phyloP scores from a whole-genome alignment of 257 asterid species.

The Solanum sejunctum region DNA sequence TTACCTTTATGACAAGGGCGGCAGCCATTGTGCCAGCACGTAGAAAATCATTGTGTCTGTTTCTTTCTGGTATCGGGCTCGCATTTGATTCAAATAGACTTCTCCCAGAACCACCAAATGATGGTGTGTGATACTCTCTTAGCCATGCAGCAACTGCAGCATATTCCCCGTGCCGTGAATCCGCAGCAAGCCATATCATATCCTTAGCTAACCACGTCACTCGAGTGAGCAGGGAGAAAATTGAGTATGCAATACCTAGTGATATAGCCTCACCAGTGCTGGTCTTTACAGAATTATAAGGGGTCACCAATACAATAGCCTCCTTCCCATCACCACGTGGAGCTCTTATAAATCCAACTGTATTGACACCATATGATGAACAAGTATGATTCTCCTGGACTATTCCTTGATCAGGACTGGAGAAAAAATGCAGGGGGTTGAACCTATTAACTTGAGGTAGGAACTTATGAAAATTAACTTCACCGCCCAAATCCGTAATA shows the following conservation, averaged over 20 bases:
- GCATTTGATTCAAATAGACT: constrained; percentile 5
- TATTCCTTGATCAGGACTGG: constrained; percentile 49
- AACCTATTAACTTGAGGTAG: constrained; percentile 38
- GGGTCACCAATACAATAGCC: constrained; percentile 88
- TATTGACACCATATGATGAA: constrained; percentile 57
- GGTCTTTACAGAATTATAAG: constrained; percentile 61
- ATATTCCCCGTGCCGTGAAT: constrained; percentile 82
- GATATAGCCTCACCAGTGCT: constrained; percentile 70
- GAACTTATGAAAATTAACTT: constrained; percentile 72
- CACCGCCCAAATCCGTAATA: constrained; percentile 67
- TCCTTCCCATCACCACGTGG: constrained; percentile 95
- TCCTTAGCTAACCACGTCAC: constrained; percentile 98
- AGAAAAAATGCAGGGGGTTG: constrained; percentile 67
- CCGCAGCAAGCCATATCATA: constrained; percentile 93
- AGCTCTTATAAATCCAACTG: constrained; percentile 88
- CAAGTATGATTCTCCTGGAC: constrained; percentile 46
- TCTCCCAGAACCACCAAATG: constrained; percentile 37
- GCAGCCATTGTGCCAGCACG: constrained; percentile 99
- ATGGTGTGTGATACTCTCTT: constrained; percentile 66
- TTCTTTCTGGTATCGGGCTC: constrained; percentile 4
- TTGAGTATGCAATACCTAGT: constrained; percentile 70
- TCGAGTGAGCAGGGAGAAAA: constrained; percentile 72
- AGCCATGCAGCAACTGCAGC: constrained; percentile 83
- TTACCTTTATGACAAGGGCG: constrained; percentile 82
- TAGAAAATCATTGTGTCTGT: constrained; percentile 39